Percentiles rank a stretch among this genome's conserved stretches.
Evolutionary conservation across 192 early-diverging fungal genomes (phyloP).

Genomic region (Umbelopsis vinacea): DNA sequence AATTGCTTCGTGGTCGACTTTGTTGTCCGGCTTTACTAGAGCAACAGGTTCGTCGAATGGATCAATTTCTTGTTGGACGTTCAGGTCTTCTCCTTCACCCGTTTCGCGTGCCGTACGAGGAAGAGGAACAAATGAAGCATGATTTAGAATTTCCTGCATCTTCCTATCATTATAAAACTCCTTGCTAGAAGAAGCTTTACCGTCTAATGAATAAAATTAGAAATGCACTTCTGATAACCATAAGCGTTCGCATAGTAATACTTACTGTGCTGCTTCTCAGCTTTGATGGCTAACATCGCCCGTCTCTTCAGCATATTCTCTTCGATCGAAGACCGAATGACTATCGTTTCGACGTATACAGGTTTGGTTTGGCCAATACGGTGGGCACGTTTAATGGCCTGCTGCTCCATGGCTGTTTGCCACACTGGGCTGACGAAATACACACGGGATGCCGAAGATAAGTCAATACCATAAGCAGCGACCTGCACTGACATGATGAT

Average conservation of each 20-base stretch:
- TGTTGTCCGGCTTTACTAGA: slow-evolving; percentile 2
- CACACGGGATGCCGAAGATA: slow-evolving; percentile 73
- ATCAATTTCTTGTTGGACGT: not conserved
- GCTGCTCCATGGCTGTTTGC: slow-evolving; percentile 72
- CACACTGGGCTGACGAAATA: slow-evolving; percentile 78
- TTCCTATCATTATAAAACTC: slow-evolving; percentile 19
- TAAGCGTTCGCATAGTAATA: not conserved
- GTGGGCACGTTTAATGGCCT: slow-evolving; percentile 88
- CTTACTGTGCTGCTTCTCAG: slow-evolving; percentile 16
- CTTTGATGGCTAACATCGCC: slow-evolving; percentile 8
- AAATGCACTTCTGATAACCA: not conserved
- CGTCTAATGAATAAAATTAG: not conserved
- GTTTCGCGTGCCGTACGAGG: not conserved
- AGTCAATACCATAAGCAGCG: slow-evolving; percentile 79
- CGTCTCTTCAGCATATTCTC: slow-evolving; percentile 51
- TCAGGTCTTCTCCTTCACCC: not conserved
- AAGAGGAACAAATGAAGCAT: not conserved
- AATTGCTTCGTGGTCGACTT: not conserved
- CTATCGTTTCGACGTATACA: slow-evolving; percentile 64
- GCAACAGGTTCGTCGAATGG: not conserved
- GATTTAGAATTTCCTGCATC: slow-evolving; percentile 15
- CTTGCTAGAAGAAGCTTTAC: not conserved
- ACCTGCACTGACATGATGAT: slow-evolving; percentile 31
- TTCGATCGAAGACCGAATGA: slow-evolving; percentile 59
- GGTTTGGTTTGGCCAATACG: slow-evolving; percentile 71